phyloP scores from a whole-genome alignment of 2,329 filamentous ascomycete species.

The Paraphoma sp. region DNA sequence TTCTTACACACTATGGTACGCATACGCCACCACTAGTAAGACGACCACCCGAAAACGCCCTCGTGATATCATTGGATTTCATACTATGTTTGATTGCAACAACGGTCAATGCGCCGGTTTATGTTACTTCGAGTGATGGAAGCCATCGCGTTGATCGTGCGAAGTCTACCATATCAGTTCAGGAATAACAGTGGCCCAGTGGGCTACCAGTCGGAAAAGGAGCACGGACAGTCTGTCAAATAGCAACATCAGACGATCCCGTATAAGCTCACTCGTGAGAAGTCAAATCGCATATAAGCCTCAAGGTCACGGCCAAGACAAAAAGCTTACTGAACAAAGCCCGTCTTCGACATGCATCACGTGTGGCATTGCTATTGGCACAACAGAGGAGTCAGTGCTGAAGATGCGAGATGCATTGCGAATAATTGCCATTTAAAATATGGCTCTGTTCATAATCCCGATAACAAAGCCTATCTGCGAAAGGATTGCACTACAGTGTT shows the following conservation, averaged over 20 bases:
- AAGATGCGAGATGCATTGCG: not conserved
- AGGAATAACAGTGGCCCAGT: not conserved
- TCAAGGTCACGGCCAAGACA: conserved; percentile 10
- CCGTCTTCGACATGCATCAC: not conserved
- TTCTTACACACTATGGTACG: not conserved
- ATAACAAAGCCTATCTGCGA: not conserved
- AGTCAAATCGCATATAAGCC: not conserved
- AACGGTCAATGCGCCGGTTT: no score
- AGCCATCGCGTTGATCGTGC: not conserved
- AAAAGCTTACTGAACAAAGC: conserved; percentile 11
- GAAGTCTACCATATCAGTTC: not conserved
- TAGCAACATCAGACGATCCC: not conserved
- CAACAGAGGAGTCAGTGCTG: not conserved
- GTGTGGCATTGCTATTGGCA: not conserved
- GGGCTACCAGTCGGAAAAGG: not conserved
- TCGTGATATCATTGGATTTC: no score
- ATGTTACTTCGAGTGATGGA: no score
- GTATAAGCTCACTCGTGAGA: not conserved
- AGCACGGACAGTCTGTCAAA: not conserved
- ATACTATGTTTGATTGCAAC: no score
- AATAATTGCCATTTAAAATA: not conserved
- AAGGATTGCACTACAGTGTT: not conserved
- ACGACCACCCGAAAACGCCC: not conserved
- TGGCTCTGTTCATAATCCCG: not conserved
- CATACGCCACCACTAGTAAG: not conserved